Evolutionary conservation across 1,284 basidiomycete genomes (phyloP).

Genomic region (Golubevia sp.): DNA sequence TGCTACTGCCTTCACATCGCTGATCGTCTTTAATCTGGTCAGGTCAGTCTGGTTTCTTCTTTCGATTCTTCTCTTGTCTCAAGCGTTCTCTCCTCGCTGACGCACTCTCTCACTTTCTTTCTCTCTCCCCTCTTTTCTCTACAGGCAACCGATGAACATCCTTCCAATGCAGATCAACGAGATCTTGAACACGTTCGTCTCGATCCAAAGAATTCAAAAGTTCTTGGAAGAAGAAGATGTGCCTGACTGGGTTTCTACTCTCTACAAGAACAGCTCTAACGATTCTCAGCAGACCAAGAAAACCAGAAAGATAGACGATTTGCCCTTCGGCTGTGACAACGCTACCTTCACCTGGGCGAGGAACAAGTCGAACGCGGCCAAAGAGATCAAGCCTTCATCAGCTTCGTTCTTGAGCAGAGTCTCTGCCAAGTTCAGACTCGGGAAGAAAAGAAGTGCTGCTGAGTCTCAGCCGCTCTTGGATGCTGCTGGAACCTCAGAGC

Average conservation of each 20-base stretch:
- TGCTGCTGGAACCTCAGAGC: too few species aligned
- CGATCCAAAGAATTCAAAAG: constrained; percentile 27
- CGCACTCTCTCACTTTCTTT: too few species aligned
- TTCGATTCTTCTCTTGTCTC: too few species aligned
- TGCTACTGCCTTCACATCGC: constrained; percentile 31
- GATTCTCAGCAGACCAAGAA: constrained; percentile 7
- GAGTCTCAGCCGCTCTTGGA: not conserved
- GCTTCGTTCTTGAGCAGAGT: too few species aligned
- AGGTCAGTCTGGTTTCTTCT: too few species aligned
- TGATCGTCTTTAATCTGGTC: constrained; percentile 38
- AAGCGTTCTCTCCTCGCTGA: too few species aligned
- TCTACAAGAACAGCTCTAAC: constrained; percentile 5
- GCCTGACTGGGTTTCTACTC: constrained; percentile 14
- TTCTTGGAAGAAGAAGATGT: constrained; percentile 39
- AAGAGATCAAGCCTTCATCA: not conserved
- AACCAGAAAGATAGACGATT: not conserved
- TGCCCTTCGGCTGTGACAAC: constrained; percentile 6
- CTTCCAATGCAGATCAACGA: constrained; percentile 31
- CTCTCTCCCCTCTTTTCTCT: too few species aligned
- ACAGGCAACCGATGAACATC: constrained; percentile 27
- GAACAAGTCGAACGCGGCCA: not conserved
- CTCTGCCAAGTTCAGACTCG: too few species aligned
- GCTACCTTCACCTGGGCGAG: constrained; percentile 14
- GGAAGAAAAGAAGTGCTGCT: not conserved
- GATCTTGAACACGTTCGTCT: constrained; percentile 25